These are phyloP conservation scores for Cornus florida DNA, from an alignment of 148 eudicot genomes.

Conservation along the genomic window DNA sequence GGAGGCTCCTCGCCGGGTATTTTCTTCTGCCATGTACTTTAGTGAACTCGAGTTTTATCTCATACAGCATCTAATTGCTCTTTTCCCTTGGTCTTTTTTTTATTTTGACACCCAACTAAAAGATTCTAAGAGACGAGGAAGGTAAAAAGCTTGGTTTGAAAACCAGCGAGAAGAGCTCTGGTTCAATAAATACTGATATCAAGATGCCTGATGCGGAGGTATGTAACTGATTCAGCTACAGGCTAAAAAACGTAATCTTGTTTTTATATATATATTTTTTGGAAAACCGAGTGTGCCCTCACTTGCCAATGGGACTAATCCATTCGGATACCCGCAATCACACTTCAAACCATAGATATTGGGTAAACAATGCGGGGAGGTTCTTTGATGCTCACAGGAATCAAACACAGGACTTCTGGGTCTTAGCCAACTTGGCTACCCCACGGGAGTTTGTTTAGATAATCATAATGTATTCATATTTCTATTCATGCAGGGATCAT, in stretches of 20 bases:
- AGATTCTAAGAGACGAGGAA: constrained; percentile 90
- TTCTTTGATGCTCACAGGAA: too few relatives aligned
- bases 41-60: constrained; percentile 4
- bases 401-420: too few relatives aligned
- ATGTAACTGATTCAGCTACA: constrained; percentile 11
- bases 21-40: constrained; percentile 4
- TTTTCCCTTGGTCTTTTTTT: constrained; percentile 9
- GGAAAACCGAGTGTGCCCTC: too few relatives aligned
- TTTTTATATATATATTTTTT: not conserved
- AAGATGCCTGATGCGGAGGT: constrained; percentile 92
- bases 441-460: not conserved
- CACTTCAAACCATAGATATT: too few relatives aligned
- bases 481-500: constrained; percentile 49
- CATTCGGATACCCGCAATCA: too few relatives aligned
- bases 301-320: too few relatives aligned
- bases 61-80: not conserved
- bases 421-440: too few relatives aligned
- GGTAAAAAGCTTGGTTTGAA: constrained; percentile 80
- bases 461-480: constrained; percentile 3
- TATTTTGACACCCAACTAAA: constrained; percentile 8
- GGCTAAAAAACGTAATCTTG: not conserved
- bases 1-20: constrained; percentile 87
- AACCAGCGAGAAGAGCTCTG: constrained; percentile 60
- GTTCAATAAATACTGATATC: constrained; percentile 60
- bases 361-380: too few relatives aligned